A percentile compares a stretch with the other conserved stretches of the same genome.
Conservation (phyloP, 371 early-diverging fungal species). For the Actinomortierella wolfii region DNA sequence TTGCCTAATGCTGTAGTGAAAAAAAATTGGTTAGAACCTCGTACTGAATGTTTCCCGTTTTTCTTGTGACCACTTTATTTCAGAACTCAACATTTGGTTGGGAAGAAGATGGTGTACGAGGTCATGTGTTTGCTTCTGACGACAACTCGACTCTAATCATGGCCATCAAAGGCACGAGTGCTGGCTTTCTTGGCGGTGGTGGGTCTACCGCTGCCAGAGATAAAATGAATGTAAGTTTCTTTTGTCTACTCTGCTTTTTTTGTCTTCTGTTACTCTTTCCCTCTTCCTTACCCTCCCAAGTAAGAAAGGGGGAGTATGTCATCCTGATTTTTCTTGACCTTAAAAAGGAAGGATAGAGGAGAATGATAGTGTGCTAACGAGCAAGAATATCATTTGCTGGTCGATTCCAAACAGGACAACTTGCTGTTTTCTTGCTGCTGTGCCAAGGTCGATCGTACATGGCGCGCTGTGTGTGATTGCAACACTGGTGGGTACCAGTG, state of each 20-base stretch:
- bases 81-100: slow-evolving; percentile 87
- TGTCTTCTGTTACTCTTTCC: background rate
- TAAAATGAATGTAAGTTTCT: slow-evolving; percentile 72
- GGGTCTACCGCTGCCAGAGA: slow-evolving; percentile 82
- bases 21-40: too few species aligned
- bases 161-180: slow-evolving; percentile 93
- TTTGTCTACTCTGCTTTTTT: background rate
- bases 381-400: background rate
- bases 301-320: too few species aligned
- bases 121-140: slow-evolving; percentile 83
- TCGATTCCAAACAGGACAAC: slow-evolving; percentile 84
- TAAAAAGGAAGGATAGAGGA: too few species aligned
- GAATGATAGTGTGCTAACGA: too few species aligned
- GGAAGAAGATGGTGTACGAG: slow-evolving; percentile 86
- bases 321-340: too few species aligned
- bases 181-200: slow-evolving; percentile 73
- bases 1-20: too few species aligned
- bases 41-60: slow-evolving; percentile 18
- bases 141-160: slow-evolving; percentile 75
- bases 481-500: slow-evolving; percentile 64
- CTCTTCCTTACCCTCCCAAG: background rate
- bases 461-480: slow-evolving; percentile 89
- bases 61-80: background rate
- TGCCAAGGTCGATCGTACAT: slow-evolving; percentile 85
- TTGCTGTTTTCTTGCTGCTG: slow-evolving; percentile 97